Conservation (phyloP, 2,329 filamentous ascomycete genomes). For the Trichoderma sp. region DNA sequence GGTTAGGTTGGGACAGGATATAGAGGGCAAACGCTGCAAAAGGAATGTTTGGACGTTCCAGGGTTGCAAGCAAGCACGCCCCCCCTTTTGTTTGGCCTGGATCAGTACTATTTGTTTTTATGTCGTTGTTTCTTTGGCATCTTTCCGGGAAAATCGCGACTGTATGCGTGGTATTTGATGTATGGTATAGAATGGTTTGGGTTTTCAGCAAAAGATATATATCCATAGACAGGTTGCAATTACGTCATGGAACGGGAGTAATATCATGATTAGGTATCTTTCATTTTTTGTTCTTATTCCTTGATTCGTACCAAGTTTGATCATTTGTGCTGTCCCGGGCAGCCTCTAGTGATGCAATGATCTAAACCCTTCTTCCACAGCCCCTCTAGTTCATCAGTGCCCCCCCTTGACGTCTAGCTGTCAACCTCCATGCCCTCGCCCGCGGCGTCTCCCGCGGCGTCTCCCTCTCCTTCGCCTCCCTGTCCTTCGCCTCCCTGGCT, state of each 20-base stretch:
- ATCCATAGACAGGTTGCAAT: slow-evolving; percentile 7
- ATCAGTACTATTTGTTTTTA: background rate
- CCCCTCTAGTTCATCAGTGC: slow-evolving; percentile 21
- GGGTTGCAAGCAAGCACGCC: background rate
- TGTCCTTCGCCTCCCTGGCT: slow-evolving; percentile 41
- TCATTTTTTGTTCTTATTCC: slow-evolving; percentile 14
- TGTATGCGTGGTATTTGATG: background rate
- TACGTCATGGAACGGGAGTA: slow-evolving; percentile 16
- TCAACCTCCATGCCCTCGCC: slow-evolving; percentile 36
- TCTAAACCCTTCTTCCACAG: slow-evolving; percentile 28
- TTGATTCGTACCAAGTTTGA: slow-evolving; percentile 15
- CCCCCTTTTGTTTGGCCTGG: background rate
- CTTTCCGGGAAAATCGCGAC: background rate
- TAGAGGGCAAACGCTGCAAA: background rate
- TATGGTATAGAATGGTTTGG: background rate
- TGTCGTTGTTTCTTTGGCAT: background rate
- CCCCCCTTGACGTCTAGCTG: slow-evolving; percentile 28
- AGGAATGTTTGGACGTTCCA: background rate
- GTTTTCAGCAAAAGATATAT: background rate
- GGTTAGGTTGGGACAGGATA: background rate
- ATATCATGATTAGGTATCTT: slow-evolving; percentile 18
- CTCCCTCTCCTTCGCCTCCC: slow-evolving; percentile 36
- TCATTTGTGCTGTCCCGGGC: slow-evolving; percentile 27
- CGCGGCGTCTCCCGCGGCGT: slow-evolving; percentile 32
- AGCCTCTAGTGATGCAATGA: slow-evolving; percentile 38